Conservation (phyloP, 2,329 filamentous ascomycete genomes). For the Xylariales sp. region DNA sequence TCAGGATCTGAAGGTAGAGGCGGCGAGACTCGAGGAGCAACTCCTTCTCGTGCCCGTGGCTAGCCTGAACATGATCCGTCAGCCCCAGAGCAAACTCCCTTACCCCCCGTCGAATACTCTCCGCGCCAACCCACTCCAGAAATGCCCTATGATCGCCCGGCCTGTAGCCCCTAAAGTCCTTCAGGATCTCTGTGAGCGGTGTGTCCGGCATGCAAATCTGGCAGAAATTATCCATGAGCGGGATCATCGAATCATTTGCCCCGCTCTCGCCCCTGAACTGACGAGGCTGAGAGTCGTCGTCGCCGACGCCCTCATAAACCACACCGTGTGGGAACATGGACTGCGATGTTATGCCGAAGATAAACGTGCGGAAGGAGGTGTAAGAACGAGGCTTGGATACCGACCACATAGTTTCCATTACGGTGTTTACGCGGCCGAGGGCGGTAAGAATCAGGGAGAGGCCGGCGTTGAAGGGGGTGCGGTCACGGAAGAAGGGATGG, state of each 20-base stretch:
- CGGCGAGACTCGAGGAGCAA: constrained; percentile 46
- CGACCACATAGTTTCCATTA: constrained; percentile 90
- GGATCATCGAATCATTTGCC: constrained; percentile 92
- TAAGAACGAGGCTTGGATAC: constrained; percentile 81
- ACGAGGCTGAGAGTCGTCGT: constrained; percentile 61
- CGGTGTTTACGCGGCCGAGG: constrained; percentile 66
- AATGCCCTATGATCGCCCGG: constrained; percentile 87
- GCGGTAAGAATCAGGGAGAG: constrained; percentile 57
- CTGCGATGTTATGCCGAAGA: constrained; percentile 91
- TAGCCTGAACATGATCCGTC: constrained; percentile 20
- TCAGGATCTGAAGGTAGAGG: constrained; percentile 60
- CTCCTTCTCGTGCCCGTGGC: constrained; percentile 16
- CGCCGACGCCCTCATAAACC: constrained; percentile 77
- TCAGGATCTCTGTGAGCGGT: constrained; percentile 80
- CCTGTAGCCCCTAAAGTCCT: constrained; percentile 84
- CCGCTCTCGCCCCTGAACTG: constrained; percentile 89
- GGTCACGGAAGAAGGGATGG: constrained; percentile 26
- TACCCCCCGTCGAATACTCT: constrained; percentile 45
- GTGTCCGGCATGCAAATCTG: constrained; percentile 85
- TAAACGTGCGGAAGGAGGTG: constrained; percentile 89
- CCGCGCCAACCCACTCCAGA: constrained; percentile 62
- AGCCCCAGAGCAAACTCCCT: constrained; percentile 52
- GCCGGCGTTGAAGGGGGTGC: constrained; percentile 59
- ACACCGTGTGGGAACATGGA: constrained; percentile 93
- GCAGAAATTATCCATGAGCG: constrained; percentile 81